Conservation (phyloP, 116 monocot genomes). For the Thalassia testudinum region DNA sequence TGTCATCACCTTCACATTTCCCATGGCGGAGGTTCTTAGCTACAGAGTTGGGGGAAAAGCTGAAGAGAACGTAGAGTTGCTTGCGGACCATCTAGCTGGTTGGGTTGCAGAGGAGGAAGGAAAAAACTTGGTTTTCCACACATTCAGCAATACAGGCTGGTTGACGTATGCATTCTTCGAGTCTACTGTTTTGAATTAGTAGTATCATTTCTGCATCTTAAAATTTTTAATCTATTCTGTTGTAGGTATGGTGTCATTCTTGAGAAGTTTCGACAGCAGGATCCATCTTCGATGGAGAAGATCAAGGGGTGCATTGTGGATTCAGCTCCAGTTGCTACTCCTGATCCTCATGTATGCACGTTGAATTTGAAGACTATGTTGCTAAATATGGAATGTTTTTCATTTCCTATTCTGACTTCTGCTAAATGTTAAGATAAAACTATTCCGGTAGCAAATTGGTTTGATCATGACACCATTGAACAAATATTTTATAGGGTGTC, state of each 20-base stretch:
- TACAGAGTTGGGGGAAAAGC: conserved; percentile 66
- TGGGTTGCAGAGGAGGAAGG: conserved; percentile 68
- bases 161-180: conserved; percentile 32
- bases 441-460: too few species aligned
- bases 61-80: conserved; percentile 48
- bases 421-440: too few species aligned
- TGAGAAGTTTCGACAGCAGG: conserved; percentile 69
- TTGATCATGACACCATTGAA: too few species aligned
- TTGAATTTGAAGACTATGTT: too few species aligned
- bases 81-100: conserved; percentile 63
- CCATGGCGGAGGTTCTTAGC: conserved; percentile 65
- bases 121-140: conserved; percentile 92
- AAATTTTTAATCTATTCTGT: neutral
- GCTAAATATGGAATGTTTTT: too few species aligned
- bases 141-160: conserved; percentile 97
- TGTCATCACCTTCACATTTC: conserved; percentile 26
- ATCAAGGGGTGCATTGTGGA: conserved; percentile 89
- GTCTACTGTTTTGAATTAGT: too few species aligned
- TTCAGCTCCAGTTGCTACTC: conserved; percentile 85
- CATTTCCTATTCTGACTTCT: too few species aligned
- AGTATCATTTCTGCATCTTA: too few species aligned
- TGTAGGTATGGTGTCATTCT: conserved; percentile 84
- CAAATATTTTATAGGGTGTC: too few species aligned
- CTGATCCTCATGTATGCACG: conserved; percentile 73
- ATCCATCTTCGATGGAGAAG: conserved; percentile 53